These are phyloP conservation scores for Dendrobium huoshanense DNA, from an alignment of 106 monocot species.

Conservation along the genomic window DNA sequence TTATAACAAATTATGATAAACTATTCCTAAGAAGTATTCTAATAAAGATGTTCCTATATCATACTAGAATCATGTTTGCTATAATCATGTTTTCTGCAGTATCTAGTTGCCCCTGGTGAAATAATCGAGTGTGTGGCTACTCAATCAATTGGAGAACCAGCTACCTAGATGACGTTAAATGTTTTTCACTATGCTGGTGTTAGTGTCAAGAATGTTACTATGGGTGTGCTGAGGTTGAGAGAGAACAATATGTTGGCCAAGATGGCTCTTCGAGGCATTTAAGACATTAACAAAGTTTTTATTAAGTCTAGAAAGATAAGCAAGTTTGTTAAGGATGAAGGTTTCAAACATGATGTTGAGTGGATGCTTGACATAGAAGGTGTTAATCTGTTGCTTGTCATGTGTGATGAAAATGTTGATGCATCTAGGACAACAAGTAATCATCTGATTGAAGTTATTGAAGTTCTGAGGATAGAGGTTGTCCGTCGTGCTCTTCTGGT, in stretches of 20 bases:
- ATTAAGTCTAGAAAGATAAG: conserved; percentile 66
- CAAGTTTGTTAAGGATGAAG: conserved; percentile 65
- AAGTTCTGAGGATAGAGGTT: conserved; percentile 97
- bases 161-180: conserved; percentile 98
- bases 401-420: conserved; percentile 93
- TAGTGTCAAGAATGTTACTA: conserved; percentile 99
- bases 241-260: conserved; percentile 93
- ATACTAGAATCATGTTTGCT: too few species aligned
- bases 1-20: too few species aligned
- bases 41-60: too few species aligned
- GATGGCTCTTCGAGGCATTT: conserved; percentile 91
- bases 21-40: too few species aligned
- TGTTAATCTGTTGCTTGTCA: conserved; percentile 82
- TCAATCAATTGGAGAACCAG: conserved; percentile 99
- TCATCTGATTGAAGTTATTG: conserved; percentile 95
- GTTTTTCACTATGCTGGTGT: conserved; percentile 99
- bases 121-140: conserved; percentile 99
- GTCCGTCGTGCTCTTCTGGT: conserved; percentile 85
- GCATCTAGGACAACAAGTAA: conserved; percentile 90
- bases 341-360: conserved; percentile 71
- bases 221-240: conserved; percentile 92
- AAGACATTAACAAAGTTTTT: conserved; percentile 90
- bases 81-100: conserved; percentile 87
- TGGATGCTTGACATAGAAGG: conserved; percentile 97
- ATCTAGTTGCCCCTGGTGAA: conserved; percentile 93